phyloP scores from a whole-genome alignment of 116 monocot genomes.

The Thalassia testudinum region DNA sequence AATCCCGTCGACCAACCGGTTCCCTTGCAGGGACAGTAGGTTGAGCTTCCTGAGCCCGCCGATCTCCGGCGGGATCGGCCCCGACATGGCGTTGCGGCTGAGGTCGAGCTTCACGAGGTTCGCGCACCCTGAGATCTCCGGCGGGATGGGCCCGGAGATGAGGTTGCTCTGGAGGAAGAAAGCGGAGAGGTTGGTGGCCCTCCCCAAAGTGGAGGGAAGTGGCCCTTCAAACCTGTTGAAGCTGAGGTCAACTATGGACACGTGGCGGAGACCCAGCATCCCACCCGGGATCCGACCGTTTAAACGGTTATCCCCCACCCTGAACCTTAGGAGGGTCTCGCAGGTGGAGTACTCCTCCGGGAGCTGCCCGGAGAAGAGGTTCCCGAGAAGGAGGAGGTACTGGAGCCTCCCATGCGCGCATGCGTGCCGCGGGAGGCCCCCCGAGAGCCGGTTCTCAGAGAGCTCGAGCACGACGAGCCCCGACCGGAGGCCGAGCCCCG shows the following conservation, averaged over 20 bases:
- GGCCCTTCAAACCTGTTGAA: slow-evolving; percentile 57
- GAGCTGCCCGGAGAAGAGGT: slow-evolving; percentile 46
- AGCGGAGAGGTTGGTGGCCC: slow-evolving; percentile 63
- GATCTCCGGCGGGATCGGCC: slow-evolving; percentile 56
- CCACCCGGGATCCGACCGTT: slow-evolving; percentile 36
- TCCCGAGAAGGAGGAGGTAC: slow-evolving; percentile 60
- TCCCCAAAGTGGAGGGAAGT: slow-evolving; percentile 30
- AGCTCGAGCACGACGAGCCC: slow-evolving; percentile 54
- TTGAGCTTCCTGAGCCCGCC: slow-evolving; percentile 45
- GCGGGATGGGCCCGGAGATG: slow-evolving; percentile 51
- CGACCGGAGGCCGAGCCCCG: slow-evolving; percentile 46
- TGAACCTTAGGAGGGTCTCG: slow-evolving; percentile 49
- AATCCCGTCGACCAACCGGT: slow-evolving; percentile 49
- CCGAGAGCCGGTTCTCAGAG: slow-evolving; percentile 70
- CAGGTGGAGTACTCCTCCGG: slow-evolving; percentile 51
- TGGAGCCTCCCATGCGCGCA: slow-evolving; percentile 49
- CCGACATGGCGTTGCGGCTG: slow-evolving; percentile 66
- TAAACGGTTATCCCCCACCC: slow-evolving; percentile 60
- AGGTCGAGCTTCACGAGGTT: slow-evolving; percentile 76
- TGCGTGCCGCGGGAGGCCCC: slow-evolving; percentile 39
- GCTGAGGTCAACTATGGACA: slow-evolving; percentile 64
- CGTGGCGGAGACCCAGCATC: slow-evolving; percentile 53
- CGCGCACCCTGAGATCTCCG: slow-evolving; percentile 33
- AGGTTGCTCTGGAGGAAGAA: slow-evolving; percentile 59
- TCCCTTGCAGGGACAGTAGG: slow-evolving; percentile 63